Evolutionary conservation across 1,284 basidiomycete genomes (phyloP).

Genomic region (Wolfiporia cocos): DNA sequence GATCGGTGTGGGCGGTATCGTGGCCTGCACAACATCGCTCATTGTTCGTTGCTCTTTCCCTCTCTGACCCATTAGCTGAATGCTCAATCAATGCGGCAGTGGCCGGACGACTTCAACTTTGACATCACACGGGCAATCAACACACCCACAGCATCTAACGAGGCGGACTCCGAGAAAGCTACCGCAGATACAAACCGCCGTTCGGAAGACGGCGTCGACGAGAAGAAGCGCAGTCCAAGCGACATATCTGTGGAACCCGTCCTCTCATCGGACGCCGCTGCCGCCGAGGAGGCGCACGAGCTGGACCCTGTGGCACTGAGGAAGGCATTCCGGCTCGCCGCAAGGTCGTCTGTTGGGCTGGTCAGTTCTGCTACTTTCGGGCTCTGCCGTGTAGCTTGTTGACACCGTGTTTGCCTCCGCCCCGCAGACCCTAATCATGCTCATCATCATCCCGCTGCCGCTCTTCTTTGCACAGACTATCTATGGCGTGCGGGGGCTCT

Average conservation of each 20-base stretch:
- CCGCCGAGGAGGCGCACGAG: conserved; percentile 41
- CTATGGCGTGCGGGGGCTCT: conserved; percentile 61
- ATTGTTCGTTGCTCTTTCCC: conserved; percentile 35
- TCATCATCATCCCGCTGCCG: conserved; percentile 75
- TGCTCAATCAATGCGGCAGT: conserved; percentile 31
- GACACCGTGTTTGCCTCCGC: not conserved
- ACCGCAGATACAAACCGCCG: too few relatives aligned
- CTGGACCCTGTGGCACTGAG: conserved; percentile 57
- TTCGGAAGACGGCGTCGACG: conserved; percentile 27
- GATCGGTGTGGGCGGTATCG: conserved; percentile 76
- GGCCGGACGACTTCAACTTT: conserved; percentile 81
- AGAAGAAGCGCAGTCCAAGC: conserved; percentile 32
- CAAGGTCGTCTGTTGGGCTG: conserved; percentile 61
- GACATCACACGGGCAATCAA: conserved; percentile 75
- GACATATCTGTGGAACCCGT: conserved; percentile 26
- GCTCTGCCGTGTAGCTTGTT: not conserved
- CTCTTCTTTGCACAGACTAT: conserved; percentile 78
- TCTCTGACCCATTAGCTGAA: not conserved
- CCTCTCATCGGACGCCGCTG: conserved; percentile 29
- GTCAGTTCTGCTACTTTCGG: conserved; percentile 44
- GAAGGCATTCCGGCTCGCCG: conserved; percentile 75
- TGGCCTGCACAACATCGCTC: conserved; percentile 60
- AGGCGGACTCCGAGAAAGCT: conserved; percentile 15
- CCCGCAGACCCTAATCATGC: conserved; percentile 52
- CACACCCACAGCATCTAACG: conserved; percentile 22